phyloP scores from a whole-genome alignment of 768 basidiomycete genomes.

The Omphalotus guepiniiformis region DNA sequence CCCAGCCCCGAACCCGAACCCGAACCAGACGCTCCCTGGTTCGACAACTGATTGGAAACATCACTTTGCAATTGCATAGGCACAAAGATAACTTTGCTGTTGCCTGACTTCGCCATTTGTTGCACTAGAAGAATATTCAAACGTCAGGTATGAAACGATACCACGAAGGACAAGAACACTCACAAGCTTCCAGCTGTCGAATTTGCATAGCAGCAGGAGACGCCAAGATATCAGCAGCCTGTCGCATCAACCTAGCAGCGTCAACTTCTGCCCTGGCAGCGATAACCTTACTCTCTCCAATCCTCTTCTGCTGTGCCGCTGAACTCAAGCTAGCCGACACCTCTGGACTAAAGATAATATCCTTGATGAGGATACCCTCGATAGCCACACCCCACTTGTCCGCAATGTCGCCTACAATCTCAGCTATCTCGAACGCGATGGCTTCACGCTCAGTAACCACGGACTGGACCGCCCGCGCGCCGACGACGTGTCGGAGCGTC shows the following conservation, averaged over 20 bases:
- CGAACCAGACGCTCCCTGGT: slow-evolving; percentile 23
- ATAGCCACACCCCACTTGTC: slow-evolving; percentile 98
- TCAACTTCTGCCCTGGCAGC: slow-evolving; percentile 96
- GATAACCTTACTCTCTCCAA: slow-evolving; percentile 96
- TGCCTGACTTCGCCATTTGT: slow-evolving; percentile 88
- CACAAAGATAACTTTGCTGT: slow-evolving; percentile 90
- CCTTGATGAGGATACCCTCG: slow-evolving; percentile 94
- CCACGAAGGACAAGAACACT: slow-evolving; percentile 19
- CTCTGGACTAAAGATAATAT: slow-evolving; percentile 90
- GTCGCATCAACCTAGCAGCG: slow-evolving; percentile 91
- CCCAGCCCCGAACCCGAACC: slow-evolving; percentile 14
- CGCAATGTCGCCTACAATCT: slow-evolving; percentile 88
- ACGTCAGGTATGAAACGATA: neutral
- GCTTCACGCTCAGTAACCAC: slow-evolving; percentile 97
- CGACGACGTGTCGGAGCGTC: slow-evolving; percentile 95
- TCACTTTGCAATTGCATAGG: slow-evolving; percentile 88
- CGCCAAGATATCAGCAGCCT: slow-evolving; percentile 92
- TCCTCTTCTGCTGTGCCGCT: slow-evolving; percentile 95
- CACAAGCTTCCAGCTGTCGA: slow-evolving; percentile 85
- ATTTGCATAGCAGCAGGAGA: slow-evolving; percentile 98
- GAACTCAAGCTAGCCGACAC: slow-evolving; percentile 88
- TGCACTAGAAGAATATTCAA: slow-evolving; percentile 47
- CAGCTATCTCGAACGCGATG: slow-evolving; percentile 94
- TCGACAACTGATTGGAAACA: slow-evolving; percentile 44
- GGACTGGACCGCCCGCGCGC: slow-evolving; percentile 90